Conservation (phyloP, 2,329 filamentous ascomycete genomes). For the Eurotiales sp. region DNA sequence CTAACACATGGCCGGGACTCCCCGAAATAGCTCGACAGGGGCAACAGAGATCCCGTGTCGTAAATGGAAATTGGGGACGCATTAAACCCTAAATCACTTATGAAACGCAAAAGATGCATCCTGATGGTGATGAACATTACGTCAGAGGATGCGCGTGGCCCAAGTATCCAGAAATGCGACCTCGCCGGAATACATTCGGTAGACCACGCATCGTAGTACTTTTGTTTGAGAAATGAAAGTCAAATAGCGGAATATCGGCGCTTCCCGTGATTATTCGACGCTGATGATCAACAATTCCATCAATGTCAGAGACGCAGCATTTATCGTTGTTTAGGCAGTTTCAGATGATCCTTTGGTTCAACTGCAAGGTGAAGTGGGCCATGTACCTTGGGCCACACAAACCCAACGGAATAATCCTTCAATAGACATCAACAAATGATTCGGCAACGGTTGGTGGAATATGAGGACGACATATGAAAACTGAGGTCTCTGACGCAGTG, state of each 20-base stretch:
- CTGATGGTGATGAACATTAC: neutral
- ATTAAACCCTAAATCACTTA: neutral
- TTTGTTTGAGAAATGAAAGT: neutral
- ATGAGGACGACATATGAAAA: too few species aligned
- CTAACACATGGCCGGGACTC: neutral
- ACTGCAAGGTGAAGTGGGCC: neutral
- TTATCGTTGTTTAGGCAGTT: too few species aligned
- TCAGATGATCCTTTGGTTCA: too few species aligned
- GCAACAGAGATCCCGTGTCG: neutral
- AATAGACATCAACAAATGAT: too few species aligned
- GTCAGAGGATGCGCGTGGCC: neutral
- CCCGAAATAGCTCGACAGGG: neutral
- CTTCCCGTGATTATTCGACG: too few species aligned
- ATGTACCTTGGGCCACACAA: too few species aligned
- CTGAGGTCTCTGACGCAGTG: neutral
- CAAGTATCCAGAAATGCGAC: neutral
- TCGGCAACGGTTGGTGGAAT: neutral
- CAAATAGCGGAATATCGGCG: conserved; percentile 6
- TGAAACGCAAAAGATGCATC: neutral
- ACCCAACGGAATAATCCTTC: too few species aligned
- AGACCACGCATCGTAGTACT: too few species aligned
- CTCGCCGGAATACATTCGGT: neutral
- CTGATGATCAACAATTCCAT: too few species aligned
- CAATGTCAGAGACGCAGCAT: too few species aligned
- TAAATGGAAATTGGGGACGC: neutral